Evolutionary conservation across 192 early-diverging fungal species (phyloP).

Genomic region (Martensiomyces pterosporus): DNA sequence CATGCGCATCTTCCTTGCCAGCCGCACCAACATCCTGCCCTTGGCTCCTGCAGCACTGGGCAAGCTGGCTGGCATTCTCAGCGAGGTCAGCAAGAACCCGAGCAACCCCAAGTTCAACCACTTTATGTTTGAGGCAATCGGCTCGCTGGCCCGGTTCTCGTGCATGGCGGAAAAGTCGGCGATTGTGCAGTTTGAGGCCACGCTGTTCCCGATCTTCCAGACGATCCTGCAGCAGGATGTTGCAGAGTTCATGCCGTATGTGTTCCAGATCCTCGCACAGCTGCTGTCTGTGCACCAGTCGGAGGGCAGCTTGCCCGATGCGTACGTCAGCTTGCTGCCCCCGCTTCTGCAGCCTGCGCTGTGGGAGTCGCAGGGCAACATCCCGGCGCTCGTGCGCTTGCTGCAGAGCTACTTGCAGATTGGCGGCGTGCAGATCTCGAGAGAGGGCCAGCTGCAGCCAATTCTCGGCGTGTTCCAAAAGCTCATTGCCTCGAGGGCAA

Average conservation of each 20-base stretch:
- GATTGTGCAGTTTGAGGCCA: slow-evolving; percentile 76
- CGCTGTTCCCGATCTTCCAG: slow-evolving; percentile 88
- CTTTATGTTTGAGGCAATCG: slow-evolving; percentile 92
- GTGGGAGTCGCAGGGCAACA: slow-evolving; percentile 87
- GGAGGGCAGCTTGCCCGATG: slow-evolving; percentile 56
- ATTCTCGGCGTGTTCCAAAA: slow-evolving; percentile 95
- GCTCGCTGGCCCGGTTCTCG: slow-evolving; percentile 78
- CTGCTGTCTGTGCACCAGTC: slow-evolving; percentile 73
- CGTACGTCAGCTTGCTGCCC: slow-evolving; percentile 70
- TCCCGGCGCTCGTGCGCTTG: slow-evolving; percentile 89
- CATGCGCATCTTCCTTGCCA: slow-evolving; percentile 80
- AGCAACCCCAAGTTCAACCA: slow-evolving; percentile 98
- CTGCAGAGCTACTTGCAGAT: slow-evolving; percentile 82
- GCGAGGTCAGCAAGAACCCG: slow-evolving; percentile 86
- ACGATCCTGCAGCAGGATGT: slow-evolving; percentile 80
- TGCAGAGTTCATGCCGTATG: slow-evolving; percentile 92
- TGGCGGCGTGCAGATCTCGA: slow-evolving; percentile 65
- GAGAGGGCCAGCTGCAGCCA: slow-evolving; percentile 66
- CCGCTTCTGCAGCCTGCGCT: slow-evolving; percentile 79
- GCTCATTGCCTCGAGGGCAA: slow-evolving; percentile 74
- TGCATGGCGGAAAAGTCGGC: slow-evolving; percentile 66
- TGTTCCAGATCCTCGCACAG: slow-evolving; percentile 93
- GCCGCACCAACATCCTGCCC: slow-evolving; percentile 68
- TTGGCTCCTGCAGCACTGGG: slow-evolving; percentile 67
- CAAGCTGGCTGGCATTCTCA: slow-evolving; percentile 74